Percentiles rank a stretch among this genome's conserved stretches.
These are phyloP conservation scores for Phytophthora aleatoria DNA, from an alignment of 352 stramenopile genomes.

Conservation along the genomic window DNA sequence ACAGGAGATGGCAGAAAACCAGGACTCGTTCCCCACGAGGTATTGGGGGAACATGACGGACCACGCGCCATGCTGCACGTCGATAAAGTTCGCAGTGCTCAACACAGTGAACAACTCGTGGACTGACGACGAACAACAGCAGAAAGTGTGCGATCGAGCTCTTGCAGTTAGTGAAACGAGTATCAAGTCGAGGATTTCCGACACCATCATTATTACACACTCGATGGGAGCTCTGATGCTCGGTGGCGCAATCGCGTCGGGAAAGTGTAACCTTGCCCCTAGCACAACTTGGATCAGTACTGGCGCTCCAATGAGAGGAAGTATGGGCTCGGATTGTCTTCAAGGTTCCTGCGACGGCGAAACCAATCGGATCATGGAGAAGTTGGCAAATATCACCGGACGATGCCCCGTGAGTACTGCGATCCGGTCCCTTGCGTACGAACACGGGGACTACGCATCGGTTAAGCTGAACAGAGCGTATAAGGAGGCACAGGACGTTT, in stretches of 20 bases:
- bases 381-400: slow-evolving; percentile 18
- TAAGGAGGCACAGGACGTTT: slow-evolving; percentile 24
- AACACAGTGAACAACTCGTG: slow-evolving; percentile 37
- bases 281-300: slow-evolving; percentile 34
- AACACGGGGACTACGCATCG: slow-evolving; percentile 23
- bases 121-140: slow-evolving; percentile 23
- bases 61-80: slow-evolving; percentile 31
- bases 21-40: slow-evolving; percentile 17
- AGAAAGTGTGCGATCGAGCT: slow-evolving; percentile 25
- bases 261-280: slow-evolving; percentile 16
- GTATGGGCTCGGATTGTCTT: slow-evolving; percentile 41
- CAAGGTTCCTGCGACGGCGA: slow-evolving; percentile 29
- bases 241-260: slow-evolving; percentile 3
- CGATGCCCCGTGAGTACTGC: slow-evolving; percentile 20
- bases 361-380: slow-evolving; percentile 25
- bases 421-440: slow-evolving; percentile 36
- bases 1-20: slow-evolving; percentile 11
- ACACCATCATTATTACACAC: slow-evolving; percentile 40
- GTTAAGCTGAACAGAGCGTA: slow-evolving; percentile 28
- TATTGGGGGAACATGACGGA: slow-evolving; percentile 36
- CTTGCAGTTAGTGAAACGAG: slow-evolving; percentile 5
- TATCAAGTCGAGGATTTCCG: slow-evolving; percentile 7
- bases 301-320: slow-evolving; percentile 34
- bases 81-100: slow-evolving; percentile 29
- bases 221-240: slow-evolving; percentile 31